Conservation (phyloP, 495 filamentous ascomycete species). For the Aspergillus wentii region DNA sequence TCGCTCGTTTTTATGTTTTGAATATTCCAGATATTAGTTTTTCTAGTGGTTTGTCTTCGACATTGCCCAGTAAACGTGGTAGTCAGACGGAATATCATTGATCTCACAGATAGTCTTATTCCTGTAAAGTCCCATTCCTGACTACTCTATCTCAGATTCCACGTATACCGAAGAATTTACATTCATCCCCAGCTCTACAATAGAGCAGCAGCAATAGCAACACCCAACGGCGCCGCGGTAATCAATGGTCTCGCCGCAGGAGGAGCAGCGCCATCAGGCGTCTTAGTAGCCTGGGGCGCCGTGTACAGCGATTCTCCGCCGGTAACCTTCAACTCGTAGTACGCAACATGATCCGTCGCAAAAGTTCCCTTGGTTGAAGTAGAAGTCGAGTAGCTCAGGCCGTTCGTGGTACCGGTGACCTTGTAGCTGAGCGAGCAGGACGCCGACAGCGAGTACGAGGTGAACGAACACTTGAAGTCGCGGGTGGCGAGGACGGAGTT, state of each 20-base stretch:
- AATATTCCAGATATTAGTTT: no score
- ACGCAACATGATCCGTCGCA: no score
- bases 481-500: conserved; percentile 13
- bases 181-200: no score
- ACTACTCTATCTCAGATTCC: no score
- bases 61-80: no score
- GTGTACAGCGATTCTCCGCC: conserved; percentile 12
- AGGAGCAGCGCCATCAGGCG: conserved; percentile 8
- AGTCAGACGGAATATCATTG: no score
- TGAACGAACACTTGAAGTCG: conserved; percentile 12
- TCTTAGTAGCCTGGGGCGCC: conserved; percentile 7
- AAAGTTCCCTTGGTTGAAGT: conserved; percentile 3
- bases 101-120: no score
- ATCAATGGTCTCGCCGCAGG: conserved; percentile 13
- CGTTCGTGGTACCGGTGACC: conserved; percentile 2
- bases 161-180: no score
- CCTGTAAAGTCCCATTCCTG: no score
- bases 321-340: conserved; percentile 15
- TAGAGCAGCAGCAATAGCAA: conserved; percentile 16
- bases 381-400: no score
- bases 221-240: conserved; percentile 18
- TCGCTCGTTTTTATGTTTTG: no score
- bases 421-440: conserved; percentile 16
- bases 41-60: no score
- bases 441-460: conserved; percentile 11